Evolutionary conservation across 768 basidiomycete species (phyloP).

Genomic region (Mycena filopes): DNA sequence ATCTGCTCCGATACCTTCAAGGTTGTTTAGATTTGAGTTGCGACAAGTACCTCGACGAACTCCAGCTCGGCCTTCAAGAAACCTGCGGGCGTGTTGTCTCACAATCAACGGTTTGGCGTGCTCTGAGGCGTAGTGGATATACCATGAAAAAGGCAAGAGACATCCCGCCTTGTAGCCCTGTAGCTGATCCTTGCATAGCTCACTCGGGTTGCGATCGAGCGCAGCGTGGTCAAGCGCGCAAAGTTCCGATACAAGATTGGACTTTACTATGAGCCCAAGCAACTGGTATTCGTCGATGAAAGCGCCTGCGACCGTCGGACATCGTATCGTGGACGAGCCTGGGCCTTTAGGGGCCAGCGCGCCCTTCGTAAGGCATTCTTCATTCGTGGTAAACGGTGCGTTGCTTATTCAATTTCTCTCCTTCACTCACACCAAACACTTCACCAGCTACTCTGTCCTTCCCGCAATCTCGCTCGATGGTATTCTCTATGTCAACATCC

Average conservation of each 20-base stretch:
- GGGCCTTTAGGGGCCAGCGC: conserved; percentile 35
- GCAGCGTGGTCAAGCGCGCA: conserved; percentile 5
- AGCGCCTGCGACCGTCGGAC: conserved; percentile 36
- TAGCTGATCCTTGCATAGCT: conserved; percentile 9
- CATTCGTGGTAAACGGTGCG: conserved; percentile 15
- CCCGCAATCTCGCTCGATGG: conserved; percentile 50
- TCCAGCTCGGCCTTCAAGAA: conserved; percentile 36
- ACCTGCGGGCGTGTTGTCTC: conserved; percentile 35
- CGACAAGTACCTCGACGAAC: conserved; percentile 43
- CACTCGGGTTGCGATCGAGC: conserved; percentile 29
- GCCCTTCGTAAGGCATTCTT: conserved; percentile 34
- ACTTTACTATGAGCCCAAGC: conserved; percentile 23
- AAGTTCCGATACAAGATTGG: conserved; percentile 18
- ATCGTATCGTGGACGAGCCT: conserved; percentile 33
- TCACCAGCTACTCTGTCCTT: conserved; percentile 44
- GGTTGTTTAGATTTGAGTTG: conserved; percentile 29
- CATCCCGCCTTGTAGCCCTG: background rate
- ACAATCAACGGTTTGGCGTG: conserved; percentile 37
- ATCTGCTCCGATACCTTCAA: conserved; percentile 7
- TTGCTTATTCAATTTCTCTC: background rate
- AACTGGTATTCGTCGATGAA: conserved; percentile 42
- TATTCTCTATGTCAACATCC: conserved; percentile 41
- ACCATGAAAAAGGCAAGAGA: conserved; percentile 40
- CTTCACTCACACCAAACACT: background rate
- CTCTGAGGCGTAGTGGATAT: conserved; percentile 37